Conservation (phyloP, 1,284 basidiomycete genomes). For the Malassezia sp. region DNA sequence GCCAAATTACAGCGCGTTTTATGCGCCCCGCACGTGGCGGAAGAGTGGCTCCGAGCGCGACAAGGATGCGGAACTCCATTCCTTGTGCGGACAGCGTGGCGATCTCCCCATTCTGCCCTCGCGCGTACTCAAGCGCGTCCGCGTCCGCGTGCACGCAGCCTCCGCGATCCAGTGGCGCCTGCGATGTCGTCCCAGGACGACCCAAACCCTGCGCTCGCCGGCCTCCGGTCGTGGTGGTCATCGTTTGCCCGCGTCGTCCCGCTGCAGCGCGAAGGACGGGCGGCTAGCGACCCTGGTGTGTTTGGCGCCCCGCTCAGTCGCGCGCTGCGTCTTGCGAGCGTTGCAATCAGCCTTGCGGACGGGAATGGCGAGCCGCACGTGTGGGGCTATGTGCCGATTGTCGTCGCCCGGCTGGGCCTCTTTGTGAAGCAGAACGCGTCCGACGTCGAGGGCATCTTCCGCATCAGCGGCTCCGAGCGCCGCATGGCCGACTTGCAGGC, state of each 20-base stretch:
- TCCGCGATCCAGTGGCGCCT: too few species aligned
- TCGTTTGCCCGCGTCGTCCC: slow-evolving; percentile 1
- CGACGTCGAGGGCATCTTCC: slow-evolving; percentile 88
- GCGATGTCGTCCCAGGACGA: too few species aligned
- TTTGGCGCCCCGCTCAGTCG: slow-evolving; percentile 77
- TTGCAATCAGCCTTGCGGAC: slow-evolving; percentile 86
- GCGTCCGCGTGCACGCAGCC: too few species aligned
- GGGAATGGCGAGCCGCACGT: slow-evolving; percentile 45
- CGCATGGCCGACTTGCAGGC: slow-evolving; percentile 90
- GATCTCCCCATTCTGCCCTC: too few species aligned
- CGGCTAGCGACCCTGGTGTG: slow-evolving; percentile 44
- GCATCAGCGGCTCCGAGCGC: slow-evolving; percentile 63
- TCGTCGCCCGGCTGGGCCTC: slow-evolving; percentile 86
- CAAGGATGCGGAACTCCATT: too few species aligned
- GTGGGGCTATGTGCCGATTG: slow-evolving; percentile 74
- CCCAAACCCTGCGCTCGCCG: background rate
- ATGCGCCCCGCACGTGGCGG: too few species aligned
- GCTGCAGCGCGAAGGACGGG: slow-evolving; percentile 1
- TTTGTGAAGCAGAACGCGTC: slow-evolving; percentile 55
- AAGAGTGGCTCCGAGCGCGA: too few species aligned
- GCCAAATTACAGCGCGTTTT: too few species aligned
- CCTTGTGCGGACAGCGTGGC: too few species aligned
- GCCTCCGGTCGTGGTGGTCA: slow-evolving; percentile 11
- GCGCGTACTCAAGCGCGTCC: too few species aligned
- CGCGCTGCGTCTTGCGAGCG: slow-evolving; percentile 72